phyloP scores from a whole-genome alignment of 345 rosid species.

The Brassica napus region DNA sequence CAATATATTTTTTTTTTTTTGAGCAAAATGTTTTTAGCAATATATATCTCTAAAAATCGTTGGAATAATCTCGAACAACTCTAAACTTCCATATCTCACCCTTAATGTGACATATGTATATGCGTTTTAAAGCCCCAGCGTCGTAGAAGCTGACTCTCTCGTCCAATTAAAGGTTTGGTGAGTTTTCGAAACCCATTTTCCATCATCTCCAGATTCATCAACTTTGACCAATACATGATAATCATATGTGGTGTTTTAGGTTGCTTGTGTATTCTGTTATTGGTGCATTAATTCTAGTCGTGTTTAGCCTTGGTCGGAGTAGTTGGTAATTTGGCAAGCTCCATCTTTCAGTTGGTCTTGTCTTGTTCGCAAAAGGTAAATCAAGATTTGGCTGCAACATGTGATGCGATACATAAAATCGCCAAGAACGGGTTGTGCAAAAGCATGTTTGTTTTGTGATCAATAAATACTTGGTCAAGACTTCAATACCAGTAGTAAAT shows the following conservation, averaged over 20 bases:
- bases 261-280: background rate
- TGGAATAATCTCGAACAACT: background rate
- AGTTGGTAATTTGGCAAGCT: background rate
- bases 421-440: background rate
- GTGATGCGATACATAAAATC: too few species aligned
- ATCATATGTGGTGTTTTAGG: background rate
- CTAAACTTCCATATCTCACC: background rate
- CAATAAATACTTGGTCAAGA: background rate
- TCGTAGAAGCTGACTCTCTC: background rate
- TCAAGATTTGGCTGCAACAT: too few species aligned
- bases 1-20: too few species aligned
- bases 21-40: too few species aligned
- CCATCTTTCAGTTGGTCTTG: background rate
- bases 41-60: background rate
- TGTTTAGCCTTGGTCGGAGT: background rate
- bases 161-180: background rate
- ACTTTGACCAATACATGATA: background rate
- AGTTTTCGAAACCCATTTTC: background rate
- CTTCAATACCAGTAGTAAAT: background rate
- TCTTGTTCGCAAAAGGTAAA: too few species aligned
- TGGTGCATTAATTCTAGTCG: background rate
- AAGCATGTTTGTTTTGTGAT: background rate
- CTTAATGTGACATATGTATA: background rate
- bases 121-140: background rate
- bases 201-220: background rate